Evolutionary conservation across 352 stramenopile species (phyloP), one percentile per base, ranked within the genome.

Genomic region (Pythium graminicola): DNA sequence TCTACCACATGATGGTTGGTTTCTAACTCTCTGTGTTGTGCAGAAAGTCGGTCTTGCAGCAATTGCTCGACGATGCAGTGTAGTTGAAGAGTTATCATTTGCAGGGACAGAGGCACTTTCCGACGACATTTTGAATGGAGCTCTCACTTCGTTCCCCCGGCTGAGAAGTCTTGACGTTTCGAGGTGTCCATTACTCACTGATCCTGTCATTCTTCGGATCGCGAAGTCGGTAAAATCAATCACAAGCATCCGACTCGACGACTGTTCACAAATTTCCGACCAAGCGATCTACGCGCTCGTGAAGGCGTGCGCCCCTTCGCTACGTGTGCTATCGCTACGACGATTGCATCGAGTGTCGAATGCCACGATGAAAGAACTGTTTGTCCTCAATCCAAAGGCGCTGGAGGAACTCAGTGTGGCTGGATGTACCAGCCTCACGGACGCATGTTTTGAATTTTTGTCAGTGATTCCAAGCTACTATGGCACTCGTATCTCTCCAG

Each of bases 321-420:
- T 90, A 14, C 69, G 65, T 22, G 45, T 60, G 0, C 24, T 93
- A 0, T 89, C 75, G 0, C 2, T 90, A 17, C 62, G 69, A 0
- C 36, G 54, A 10, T 73, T 82, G 16, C 47, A 14, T 13, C 64
- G 64, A 29, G 43, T 90, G 4, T 65, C 71, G 0, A 60, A 81
- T 39, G 13, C 27, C 6, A 70, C 67, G 6, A 32, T 89, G 22
- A 75, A 79, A 27, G 60, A 76, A 11, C 50, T 90, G 0, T 76
- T 87, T 16, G 53, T 67, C 3, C 67, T 52, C 14, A 60, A 77
- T 10, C 73, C 76, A 23, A 70, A 64, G 44, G 13, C 65, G 2
- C 61, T 93, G 6, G 58, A 83, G 50, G 72, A 83, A 23, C 52
- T 93, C 2, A 84, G 76, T 42, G 6, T 90, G n/a, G 73, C 65